Conservation (phyloP, 441 rosid species). For the Mallotus repandus region DNA sequence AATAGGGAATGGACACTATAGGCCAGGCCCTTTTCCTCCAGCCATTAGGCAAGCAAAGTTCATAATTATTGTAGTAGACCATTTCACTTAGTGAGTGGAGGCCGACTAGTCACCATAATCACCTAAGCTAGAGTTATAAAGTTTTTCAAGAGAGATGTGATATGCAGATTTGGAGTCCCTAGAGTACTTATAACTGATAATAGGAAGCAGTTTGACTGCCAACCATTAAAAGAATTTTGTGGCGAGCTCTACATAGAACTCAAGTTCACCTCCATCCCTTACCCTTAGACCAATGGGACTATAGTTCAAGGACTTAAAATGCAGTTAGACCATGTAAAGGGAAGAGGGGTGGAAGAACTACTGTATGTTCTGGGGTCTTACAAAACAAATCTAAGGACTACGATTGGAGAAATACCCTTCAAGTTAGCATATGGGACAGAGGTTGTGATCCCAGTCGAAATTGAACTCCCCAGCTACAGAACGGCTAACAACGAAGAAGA, state of each 20-base stretch:
- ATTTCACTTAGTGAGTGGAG: not conserved
- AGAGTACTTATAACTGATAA: no score
- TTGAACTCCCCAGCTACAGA: no score
- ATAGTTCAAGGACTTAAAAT: not conserved
- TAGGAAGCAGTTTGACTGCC: no score
- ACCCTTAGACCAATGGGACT: not conserved
- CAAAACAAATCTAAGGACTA: no score
- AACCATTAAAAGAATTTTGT: no score
- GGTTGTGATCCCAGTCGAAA: no score
- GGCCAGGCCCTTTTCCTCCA: not conserved
- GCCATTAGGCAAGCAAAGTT: not conserved
- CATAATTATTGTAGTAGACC: not conserved
- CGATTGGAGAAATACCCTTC: no score
- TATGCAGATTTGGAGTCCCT: no score
- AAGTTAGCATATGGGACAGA: no score
- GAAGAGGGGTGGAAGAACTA: not conserved
- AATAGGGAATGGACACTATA: not conserved
- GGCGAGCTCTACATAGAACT: not conserved
- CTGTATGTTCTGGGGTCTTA: no score
- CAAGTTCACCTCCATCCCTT: not conserved
- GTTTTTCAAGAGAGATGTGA: not conserved
- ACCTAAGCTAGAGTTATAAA: not conserved
- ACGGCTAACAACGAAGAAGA: no score
- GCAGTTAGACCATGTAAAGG: not conserved
- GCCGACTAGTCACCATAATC: not conserved